phyloP scores from a whole-genome alignment of 129 eudicot species.

The Dittrichia graveolens region DNA sequence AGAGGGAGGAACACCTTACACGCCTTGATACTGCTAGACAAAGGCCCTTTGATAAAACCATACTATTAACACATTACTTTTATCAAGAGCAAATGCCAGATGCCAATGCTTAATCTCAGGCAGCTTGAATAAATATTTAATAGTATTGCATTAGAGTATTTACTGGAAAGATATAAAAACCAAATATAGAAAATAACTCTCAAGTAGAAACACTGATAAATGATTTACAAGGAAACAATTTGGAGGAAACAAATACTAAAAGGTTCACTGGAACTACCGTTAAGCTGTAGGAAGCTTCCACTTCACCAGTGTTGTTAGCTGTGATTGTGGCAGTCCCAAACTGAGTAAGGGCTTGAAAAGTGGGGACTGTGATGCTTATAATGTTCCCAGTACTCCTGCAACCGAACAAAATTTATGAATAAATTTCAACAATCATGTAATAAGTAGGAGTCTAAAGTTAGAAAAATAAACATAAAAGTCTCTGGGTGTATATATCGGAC shows the following conservation, averaged over 20 bases:
- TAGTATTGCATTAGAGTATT: no score
- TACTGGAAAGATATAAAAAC: no score
- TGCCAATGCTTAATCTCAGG: background rate
- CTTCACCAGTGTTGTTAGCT: conserved; percentile 73
- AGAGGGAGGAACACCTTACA: no score
- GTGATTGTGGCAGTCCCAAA: conserved; percentile 74
- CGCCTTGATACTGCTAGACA: no score
- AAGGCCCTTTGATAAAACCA: no score
- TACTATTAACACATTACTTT: background rate
- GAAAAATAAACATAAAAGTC: background rate
- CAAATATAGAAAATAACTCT: no score
- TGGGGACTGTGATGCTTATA: conserved; percentile 65
- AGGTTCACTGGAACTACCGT: conserved; percentile 50
- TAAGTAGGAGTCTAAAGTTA: background rate
- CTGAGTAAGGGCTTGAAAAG: conserved; percentile 84
- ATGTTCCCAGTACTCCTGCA: conserved; percentile 90
- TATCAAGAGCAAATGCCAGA: conserved; percentile 1
- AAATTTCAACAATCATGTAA: background rate
- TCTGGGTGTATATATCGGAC: background rate
- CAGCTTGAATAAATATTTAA: background rate
- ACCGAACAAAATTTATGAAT: background rate
- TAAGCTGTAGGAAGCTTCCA: conserved; percentile 94
- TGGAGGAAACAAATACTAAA: background rate
- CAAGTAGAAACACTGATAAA: background rate
- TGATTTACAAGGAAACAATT: background rate